Evolutionary conservation across 768 basidiomycete species (phyloP).

Genomic region (Gautieria morchelliformis): DNA sequence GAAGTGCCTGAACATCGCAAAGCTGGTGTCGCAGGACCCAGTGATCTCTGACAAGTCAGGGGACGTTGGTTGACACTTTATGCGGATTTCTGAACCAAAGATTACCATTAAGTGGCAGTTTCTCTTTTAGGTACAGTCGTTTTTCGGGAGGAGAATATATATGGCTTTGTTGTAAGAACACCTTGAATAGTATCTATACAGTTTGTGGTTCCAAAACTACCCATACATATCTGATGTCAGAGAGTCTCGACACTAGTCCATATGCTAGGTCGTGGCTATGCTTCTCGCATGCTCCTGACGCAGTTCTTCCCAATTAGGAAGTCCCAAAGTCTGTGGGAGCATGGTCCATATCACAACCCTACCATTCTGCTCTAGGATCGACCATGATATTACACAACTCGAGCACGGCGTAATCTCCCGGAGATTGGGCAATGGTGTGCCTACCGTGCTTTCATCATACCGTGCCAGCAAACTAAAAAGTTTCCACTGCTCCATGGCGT

Average conservation of each 20-base stretch:
- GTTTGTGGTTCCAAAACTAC: no score
- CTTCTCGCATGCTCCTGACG: slow-evolving; percentile 3
- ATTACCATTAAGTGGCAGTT: no score
- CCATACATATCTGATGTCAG: no score
- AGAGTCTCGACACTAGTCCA: no score
- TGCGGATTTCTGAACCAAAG: no score
- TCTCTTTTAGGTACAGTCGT: no score
- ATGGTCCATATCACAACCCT: slow-evolving; percentile 13
- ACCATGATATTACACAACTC: slow-evolving; percentile 12
- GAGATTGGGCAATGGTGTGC: not conserved
- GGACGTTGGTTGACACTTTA: no score
- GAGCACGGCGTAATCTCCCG: slow-evolving; percentile 8
- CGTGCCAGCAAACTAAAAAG: not conserved
- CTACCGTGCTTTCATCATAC: not conserved
- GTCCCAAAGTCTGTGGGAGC: slow-evolving; percentile 14
- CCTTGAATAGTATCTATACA: no score
- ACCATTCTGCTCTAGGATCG: slow-evolving; percentile 3
- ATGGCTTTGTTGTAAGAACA: no score
- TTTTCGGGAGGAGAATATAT: no score
- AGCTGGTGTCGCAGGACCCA: not conserved
- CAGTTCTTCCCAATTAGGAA: slow-evolving; percentile 16
- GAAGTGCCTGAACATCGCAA: slow-evolving; percentile 30
- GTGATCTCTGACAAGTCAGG: no score
- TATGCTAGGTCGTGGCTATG: not conserved
- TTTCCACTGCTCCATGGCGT: not conserved